Conservation (phyloP, 805 yeast species). For the Schizosaccharomyces cryophilus region DNA sequence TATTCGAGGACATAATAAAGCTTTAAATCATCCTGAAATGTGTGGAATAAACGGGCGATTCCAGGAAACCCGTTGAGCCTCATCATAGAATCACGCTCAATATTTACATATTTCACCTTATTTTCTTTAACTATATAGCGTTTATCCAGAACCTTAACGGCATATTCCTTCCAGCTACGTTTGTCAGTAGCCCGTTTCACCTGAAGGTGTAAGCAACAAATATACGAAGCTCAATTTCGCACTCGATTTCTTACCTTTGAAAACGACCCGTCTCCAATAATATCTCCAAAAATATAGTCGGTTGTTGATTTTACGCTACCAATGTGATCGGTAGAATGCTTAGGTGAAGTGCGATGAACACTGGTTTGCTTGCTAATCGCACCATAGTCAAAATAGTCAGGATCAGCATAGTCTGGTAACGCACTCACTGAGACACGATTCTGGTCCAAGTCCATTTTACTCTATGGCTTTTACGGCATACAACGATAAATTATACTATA, state of each 20-base stretch:
- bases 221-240: neutral
- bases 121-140: constrained; percentile 82
- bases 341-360: neutral
- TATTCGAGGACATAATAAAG: constrained; percentile 79
- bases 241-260: neutral
- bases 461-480: no score
- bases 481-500: no score
- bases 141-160: constrained; percentile 76
- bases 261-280: neutral
- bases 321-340: neutral
- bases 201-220: neutral
- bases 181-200: constrained; percentile 39
- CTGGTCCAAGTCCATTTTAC: neutral
- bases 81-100: constrained; percentile 76
- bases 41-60: constrained; percentile 68
- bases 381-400: neutral
- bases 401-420: neutral
- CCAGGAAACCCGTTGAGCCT: constrained; percentile 85
- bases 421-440: neutral
- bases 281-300: neutral
- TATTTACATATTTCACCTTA: constrained; percentile 84
- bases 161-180: constrained; percentile 52
- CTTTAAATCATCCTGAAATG: constrained; percentile 78
- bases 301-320: neutral
- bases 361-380: neutral